Percentiles rank a stretch among this genome's conserved stretches.
Evolutionary conservation across 805 yeast species (phyloP).

Genomic region (Barnettozyma sucrosica): DNA sequence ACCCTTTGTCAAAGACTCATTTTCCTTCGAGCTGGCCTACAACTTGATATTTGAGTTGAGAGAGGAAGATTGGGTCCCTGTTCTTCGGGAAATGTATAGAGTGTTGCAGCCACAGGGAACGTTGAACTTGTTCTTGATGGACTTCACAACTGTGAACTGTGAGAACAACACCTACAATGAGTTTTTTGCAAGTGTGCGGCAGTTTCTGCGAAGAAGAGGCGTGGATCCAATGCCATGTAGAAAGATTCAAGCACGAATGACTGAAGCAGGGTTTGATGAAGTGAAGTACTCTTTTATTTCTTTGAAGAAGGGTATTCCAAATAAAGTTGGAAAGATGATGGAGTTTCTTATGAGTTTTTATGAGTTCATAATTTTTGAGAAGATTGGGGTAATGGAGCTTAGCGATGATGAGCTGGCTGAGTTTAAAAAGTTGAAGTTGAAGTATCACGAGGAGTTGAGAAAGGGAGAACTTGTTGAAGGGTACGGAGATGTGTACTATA

Average conservation of each 20-base stretch:
- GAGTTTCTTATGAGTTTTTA: slow-evolving; percentile 19
- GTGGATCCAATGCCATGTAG: slow-evolving; percentile 25
- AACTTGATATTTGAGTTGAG: slow-evolving; percentile 18
- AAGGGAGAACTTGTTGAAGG: slow-evolving; percentile 17
- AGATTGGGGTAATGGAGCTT: slow-evolving; percentile 14
- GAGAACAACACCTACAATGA: slow-evolving; percentile 9
- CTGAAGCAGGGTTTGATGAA: slow-evolving; percentile 19
- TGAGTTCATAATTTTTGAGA: slow-evolving; percentile 17
- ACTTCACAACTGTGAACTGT: slow-evolving; percentile 19
- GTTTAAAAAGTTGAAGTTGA: slow-evolving; percentile 16
- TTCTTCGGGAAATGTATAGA: slow-evolving; percentile 17
- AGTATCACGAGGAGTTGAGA: slow-evolving; percentile 18
- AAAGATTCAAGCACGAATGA: slow-evolving; percentile 12
- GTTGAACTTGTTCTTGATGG: slow-evolving; percentile 17
- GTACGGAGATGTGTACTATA: slow-evolving; percentile 22
- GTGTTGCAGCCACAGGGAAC: slow-evolving; percentile 17
- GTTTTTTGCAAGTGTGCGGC: slow-evolving; percentile 14
- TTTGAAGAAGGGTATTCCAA: slow-evolving; percentile 18
- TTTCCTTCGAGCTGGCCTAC: slow-evolving; percentile 17
- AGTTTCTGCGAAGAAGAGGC: slow-evolving; percentile 11
- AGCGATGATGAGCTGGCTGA: slow-evolving; percentile 12
- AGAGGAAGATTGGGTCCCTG: slow-evolving; percentile 21
- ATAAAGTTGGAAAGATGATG: slow-evolving; percentile 21
- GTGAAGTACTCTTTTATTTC: slow-evolving; percentile 19
- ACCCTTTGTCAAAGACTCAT: slow-evolving; percentile 19